phyloP scores from a whole-genome alignment of 805 yeast species.

The Candida peoriensis region DNA sequence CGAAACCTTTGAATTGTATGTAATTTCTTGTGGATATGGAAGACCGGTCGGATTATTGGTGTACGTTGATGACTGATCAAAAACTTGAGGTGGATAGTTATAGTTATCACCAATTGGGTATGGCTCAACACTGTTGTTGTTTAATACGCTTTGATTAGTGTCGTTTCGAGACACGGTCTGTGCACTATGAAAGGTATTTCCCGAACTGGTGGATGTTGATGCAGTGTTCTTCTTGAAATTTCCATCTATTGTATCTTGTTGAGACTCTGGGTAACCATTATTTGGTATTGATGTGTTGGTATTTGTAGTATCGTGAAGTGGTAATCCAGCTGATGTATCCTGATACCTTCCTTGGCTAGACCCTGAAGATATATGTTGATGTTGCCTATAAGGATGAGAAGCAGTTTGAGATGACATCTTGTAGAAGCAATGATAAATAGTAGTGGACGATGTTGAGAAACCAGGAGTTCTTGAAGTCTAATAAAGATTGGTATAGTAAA shows the following conservation, averaged over 20 bases:
- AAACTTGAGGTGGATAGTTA: too few relatives aligned
- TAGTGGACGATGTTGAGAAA: too few relatives aligned
- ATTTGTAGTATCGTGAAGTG: too few relatives aligned
- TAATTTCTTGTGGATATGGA: too few relatives aligned
- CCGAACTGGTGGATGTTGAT: constrained; percentile 6
- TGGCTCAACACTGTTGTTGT: constrained; percentile 7
- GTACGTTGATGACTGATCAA: too few relatives aligned
- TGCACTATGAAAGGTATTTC: constrained; percentile 5
- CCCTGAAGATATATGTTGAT: neutral
- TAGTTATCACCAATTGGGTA: too few relatives aligned
- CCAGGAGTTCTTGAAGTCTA: too few relatives aligned
- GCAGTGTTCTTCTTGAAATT: constrained; percentile 1
- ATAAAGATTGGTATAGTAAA: too few relatives aligned
- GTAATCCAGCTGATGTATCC: too few relatives aligned
- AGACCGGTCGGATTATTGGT: too few relatives aligned
- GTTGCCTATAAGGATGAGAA: neutral
- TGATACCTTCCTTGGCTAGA: neutral
- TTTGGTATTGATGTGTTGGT: neutral
- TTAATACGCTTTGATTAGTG: constrained; percentile 3
- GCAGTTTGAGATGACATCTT: neutral
- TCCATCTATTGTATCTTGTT: neutral
- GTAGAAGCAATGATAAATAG: too few relatives aligned
- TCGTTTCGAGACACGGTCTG: constrained; percentile 3
- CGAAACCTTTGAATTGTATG: too few relatives aligned
- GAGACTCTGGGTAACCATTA: neutral